A percentile compares a stretch with the other conserved stretches of the same genome.
Evolutionary conservation across 345 rosid genomes (phyloP).

Genomic region (Salix udensis): DNA sequence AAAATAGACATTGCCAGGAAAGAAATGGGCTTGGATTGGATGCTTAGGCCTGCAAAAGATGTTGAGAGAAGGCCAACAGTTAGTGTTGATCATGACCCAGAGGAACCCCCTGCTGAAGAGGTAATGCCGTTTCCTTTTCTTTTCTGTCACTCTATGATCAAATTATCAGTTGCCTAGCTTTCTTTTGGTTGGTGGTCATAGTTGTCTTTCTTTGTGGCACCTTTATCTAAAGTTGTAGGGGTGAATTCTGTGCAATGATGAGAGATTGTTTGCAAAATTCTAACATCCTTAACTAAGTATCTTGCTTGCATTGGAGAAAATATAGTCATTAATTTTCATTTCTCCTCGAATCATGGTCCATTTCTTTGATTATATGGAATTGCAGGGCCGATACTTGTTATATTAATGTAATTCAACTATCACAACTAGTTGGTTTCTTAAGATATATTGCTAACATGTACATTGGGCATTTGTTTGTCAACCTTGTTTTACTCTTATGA

Average conservation of each 20-base stretch:
- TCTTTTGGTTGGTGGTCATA: constrained; percentile 1
- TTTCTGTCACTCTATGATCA: background rate
- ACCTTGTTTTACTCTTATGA: too few relatives aligned
- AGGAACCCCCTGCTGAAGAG: constrained; percentile 49
- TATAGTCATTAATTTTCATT: background rate
- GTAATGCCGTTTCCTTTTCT: constrained; percentile 28
- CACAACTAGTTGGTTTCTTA: background rate
- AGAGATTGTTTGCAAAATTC: background rate
- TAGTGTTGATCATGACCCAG: constrained; percentile 30
- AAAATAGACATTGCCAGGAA: constrained; percentile 55
- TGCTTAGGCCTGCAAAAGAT: constrained; percentile 63
- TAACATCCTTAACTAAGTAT: background rate
- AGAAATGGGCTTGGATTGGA: constrained; percentile 80
- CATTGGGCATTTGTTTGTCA: background rate
- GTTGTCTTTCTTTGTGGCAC: background rate
- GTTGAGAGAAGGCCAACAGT: constrained; percentile 30
- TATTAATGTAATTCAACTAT: background rate
- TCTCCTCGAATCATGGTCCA: background rate
- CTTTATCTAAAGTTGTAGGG: background rate
- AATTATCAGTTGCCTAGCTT: background rate
- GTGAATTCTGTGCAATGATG: background rate
- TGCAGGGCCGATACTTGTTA: background rate
- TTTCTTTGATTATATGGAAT: background rate
- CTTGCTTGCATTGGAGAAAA: background rate
- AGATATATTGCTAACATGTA: background rate